Base-by-base conservation (phyloP, 2,329 filamentous ascomycete genomes). In the Cercospora nicotianae region DNA sequence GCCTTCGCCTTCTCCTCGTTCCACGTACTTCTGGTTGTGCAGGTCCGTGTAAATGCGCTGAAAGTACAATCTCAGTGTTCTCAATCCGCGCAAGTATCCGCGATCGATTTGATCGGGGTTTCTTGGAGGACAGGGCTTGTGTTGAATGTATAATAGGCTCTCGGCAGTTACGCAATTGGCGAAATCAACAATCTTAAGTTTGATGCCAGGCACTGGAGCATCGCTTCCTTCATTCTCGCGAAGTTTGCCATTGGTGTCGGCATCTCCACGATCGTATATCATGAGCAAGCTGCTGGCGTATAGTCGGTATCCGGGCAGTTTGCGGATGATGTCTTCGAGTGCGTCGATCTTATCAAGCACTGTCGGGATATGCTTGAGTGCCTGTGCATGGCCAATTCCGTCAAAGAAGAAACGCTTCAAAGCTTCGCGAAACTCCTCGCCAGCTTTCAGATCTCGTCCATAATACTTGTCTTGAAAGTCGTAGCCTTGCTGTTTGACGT, bases 401-500 rank as follows among this genome's bases (percentile, higher is more conserved):
- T 98, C 93, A 79, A 93, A 97, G 69, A 99, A 87, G 77, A 98
- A 99, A 30, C 91, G 89, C 63, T 90, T 94, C 5, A 99, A 84
- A 0, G 94, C 94, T 67, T 91, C 88, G 76, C 96, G 92, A 75
- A 99, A 98, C 77, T 98, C 92, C 3, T 86, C 84, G 2, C 95
- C 95, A 2, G 91, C 93, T 79, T 94, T 94, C 36, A 99, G 83
- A 73, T 92, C 89, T 64, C 95, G 90, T 1, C 95, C 95, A 77
- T 93, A 97, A 79, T 99, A 99, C 80, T 99, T 99, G 85, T 99
- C 95, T 77, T 96, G 91, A 77, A 98, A 99, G n/a, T 94, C 85
- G 77, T 97, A 97, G 58, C 87, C 89, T 76, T 96, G 89, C 39
- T 89, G 90, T 72, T 89, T 89, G 23, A 89, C 90, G 76, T 98